Evolutionary conservation across 1,284 basidiomycete genomes (phyloP), one percentile per base, ranked within the genome.

Genomic region (Microstroma glucosiphilum): DNA sequence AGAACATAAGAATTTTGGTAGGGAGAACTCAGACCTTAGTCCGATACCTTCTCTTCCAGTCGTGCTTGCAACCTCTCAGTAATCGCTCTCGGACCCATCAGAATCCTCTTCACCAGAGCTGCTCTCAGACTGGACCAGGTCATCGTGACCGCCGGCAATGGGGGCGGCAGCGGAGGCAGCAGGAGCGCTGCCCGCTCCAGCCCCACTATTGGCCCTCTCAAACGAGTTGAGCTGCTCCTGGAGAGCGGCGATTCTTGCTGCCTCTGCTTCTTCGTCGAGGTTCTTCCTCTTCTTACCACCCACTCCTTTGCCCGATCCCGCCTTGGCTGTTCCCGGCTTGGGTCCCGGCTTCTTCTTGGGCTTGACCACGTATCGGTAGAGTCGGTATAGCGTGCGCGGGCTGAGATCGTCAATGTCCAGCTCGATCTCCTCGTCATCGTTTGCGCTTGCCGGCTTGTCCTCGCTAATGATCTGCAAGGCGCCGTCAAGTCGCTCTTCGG

Each of bases 221-320:
- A 79, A 79, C 53, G 73, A 71, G 41, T 75, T 61, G 58, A 79
- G 62, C 69, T 79, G 77, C 61, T 71, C 69, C 64, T 78, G 74
- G 49, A 79, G 65, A 12, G 75, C 67, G 23, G 67, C 69, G 48
- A 79, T 79, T 40, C 77, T 63, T 56, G 73, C 75, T 9, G 74
- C 73, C 66, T 79, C 77, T 49, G 75, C 77, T 3, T 66, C 70
- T 51, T 79, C 77, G 53, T 79, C 76, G 46, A 79, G 61, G 53
- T 76, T 78, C 69, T 78, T 77, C 60, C 76, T 73, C 67, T 79
- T 79, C 60, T 77, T 66, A 11, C 77, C 77, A 42, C 75, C 76
- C 21, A 73, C 76, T 13, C 73, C 67, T 65, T 78, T 78, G 21
- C 68, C 66, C 49, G 71, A 69, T 49, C 66, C 66, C 57, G 65